Conservation (phyloP, 306 rosid genomes). For the Lathyrus tuberosus region DNA sequence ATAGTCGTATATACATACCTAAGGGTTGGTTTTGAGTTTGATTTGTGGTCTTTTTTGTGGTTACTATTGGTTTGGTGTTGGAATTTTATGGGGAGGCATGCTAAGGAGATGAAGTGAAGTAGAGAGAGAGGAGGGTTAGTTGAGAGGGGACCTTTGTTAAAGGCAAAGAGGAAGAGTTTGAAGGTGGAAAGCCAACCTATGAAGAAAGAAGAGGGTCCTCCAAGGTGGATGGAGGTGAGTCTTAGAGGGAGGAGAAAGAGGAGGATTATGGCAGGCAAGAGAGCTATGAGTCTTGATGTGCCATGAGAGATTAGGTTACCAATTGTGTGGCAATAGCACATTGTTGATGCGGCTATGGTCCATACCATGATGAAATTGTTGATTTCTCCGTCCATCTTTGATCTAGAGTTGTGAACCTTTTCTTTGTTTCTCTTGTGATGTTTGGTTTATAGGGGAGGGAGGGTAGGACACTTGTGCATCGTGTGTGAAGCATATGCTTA, state of each 20-base stretch:
- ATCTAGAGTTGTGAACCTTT: neutral
- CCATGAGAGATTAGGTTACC: conserved; percentile 32
- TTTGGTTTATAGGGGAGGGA: neutral
- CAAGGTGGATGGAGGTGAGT: conserved; percentile 38
- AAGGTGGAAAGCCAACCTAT: conserved; percentile 48
- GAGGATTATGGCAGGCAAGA: conserved; percentile 35
- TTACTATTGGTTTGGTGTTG: conserved; percentile 20
- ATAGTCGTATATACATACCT: neutral
- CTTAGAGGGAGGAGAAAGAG: conserved; percentile 46
- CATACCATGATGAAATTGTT: conserved; percentile 44
- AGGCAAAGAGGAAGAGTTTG: conserved; percentile 49
- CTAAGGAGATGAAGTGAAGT: conserved; percentile 35
- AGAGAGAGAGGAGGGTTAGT: conserved; percentile 43
- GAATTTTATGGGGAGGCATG: conserved; percentile 44
- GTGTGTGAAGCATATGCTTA: neutral
- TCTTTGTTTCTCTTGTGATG: neutral
- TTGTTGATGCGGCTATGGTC: conserved; percentile 33
- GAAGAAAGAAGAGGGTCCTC: conserved; percentile 46
- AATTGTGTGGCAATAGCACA: conserved; percentile 42
- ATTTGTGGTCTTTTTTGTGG: neutral
- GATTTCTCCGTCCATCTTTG: conserved; percentile 43
- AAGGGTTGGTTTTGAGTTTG: neutral
- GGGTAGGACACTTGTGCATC: neutral
- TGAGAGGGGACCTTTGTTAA: conserved; percentile 42
- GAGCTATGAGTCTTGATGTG: conserved; percentile 17